Conservation (phyloP, 345 rosid species). For the Euphorbia pulcherrima region DNA sequence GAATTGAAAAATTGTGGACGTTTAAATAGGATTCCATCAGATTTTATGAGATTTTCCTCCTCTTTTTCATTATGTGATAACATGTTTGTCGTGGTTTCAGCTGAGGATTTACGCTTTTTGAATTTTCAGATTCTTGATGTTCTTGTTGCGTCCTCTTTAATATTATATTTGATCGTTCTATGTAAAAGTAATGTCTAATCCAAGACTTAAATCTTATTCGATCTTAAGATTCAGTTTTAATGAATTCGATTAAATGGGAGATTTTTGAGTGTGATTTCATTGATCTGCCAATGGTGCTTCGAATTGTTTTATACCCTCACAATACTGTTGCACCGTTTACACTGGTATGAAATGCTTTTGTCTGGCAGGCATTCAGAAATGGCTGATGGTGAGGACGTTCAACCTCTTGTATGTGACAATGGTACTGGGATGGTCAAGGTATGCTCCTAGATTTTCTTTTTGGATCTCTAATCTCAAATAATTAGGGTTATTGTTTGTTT, state of each 20-base stretch:
- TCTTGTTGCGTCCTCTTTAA: too few relatives aligned
- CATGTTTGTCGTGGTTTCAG: neutral
- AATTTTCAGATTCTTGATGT: neutral
- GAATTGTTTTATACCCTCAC: neutral
- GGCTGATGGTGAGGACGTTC: conserved; percentile 56
- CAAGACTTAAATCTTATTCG: neutral
- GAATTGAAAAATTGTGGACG: neutral
- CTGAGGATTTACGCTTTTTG: neutral
- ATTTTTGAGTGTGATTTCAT: neutral
- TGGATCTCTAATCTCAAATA: neutral
- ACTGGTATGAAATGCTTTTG: neutral
- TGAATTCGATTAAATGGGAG: too few relatives aligned
- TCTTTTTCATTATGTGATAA: neutral
- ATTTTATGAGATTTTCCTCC: neutral
- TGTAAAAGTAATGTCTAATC: neutral
- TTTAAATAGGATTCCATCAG: too few relatives aligned
- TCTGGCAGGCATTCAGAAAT: conserved; percentile 38
- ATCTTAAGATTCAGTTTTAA: too few relatives aligned
- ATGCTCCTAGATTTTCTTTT: neutral
- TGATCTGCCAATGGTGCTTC: neutral
- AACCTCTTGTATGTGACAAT: conserved; percentile 67
- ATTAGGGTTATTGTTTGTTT: neutral
- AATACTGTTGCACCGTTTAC: neutral
- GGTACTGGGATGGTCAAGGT: too few relatives aligned
- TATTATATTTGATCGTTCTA: neutral